Evolutionary conservation across 2,329 filamentous ascomycete species (phyloP), one percentile per base, ranked within the genome.

Genomic region (Boeremia lycopersici): DNA sequence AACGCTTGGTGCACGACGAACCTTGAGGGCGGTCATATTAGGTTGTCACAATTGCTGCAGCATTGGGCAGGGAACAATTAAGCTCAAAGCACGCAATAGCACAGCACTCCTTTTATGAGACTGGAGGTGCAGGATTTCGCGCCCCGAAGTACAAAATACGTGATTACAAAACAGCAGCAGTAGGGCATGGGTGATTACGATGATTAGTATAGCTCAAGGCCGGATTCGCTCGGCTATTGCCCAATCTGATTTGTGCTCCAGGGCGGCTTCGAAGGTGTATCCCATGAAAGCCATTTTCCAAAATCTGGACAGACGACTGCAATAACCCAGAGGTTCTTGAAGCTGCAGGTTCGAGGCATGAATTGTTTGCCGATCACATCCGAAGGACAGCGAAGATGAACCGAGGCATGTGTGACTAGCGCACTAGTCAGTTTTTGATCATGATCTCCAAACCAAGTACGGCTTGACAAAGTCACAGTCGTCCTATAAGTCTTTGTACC

Each of bases 141-240:
- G 15, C 7, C 23, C 36, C 33, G 51, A 48, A 48, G 35, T 40
- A 42, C 31, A 25, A 34, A 51, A 40, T 31, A 13, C 33, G 25
- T 69, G 67, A 70, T 70, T 69, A 70, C 67, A 69, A 70, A 70
- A 70, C 66, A 69, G 31, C 10, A 33, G 38, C 38, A 29, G 25
- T 29, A 29, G 31, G 41, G 33, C 58, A 53, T 57, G 60, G 52
- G 49, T 59, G 51, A 51, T 48, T 57, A 56, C 39, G 45, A 46
- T 62, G 49, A 64, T 63, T 63, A 61, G 60, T 66, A 59, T 51
- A 29, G 19, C 25, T 36, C 31, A 48, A 35, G 42, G 41, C 53
- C 51, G 35, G 40, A 54, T 15, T 29, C 44, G 10, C 28, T 23
- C 15, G 19, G 19, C 8, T 28, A 23, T 4, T 8, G 4, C 26